Base-by-base conservation (phyloP, 1,139 yeast species). In the Debaryomycetaceae sp. region DNA sequence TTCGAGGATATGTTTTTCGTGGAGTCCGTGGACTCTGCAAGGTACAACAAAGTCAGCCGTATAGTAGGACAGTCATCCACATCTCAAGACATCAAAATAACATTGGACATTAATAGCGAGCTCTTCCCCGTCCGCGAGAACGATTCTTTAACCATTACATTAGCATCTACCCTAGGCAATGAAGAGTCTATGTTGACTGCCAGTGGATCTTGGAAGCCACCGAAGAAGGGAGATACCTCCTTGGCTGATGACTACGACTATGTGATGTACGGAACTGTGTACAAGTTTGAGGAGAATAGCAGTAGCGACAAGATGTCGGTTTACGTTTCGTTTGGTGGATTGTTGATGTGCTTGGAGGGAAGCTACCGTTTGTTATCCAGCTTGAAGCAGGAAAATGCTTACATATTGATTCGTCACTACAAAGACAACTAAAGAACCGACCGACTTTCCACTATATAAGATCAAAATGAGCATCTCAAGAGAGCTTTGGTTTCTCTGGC, bases 181-280 rank as follows among this genome's bases (percentile, higher is more conserved):
- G 80, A 75, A 37, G 65, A 73, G 8, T 70, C 79, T 17, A 75
- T 66, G 66, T 58, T 75, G 41, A 71, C 83, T 14, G 73, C 83
- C 35, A 79, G 80, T 48, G 83, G 87, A 30, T 81, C 88, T 14
- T 92, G 98, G 98, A 83, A 97, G 69, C 91, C 92, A 3, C 95
- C 96, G 33, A 86, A 79, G 62, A 76, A 85, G 11, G 87, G 83
- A 43, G 96, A 89, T 52, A 77, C 84, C 54, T 79, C 94, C 2
- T 74, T 92, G 57, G 96, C 97, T 45, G 98, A 92, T 59, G 98
- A 92, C 58, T 92, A 89, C 67, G 98, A 94, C 61, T 94, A 94
- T 56, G 98, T 92, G 52, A 92, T 92, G 98, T 84, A 91, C 63
- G 99, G 99, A 43, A 91, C 97, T 13, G 95, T 94, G 36, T 94